These are phyloP conservation scores for Globisporangium carolinianum DNA, from an alignment of 352 stramenopile species.

Conservation along the genomic window DNA sequence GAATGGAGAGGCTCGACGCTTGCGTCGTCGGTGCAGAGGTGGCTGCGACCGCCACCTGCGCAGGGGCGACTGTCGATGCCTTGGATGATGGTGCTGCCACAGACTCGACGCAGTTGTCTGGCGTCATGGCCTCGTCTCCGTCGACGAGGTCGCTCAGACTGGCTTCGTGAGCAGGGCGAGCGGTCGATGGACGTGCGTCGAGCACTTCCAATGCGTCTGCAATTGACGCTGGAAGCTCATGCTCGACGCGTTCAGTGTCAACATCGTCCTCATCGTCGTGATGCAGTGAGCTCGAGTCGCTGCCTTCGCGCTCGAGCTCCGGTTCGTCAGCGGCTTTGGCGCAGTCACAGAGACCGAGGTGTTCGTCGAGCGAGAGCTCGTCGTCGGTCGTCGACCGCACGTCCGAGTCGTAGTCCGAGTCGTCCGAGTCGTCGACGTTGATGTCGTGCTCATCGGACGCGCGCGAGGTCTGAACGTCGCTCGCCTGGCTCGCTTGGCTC, in stretches of 20 bases:
- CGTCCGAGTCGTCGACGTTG: neutral
- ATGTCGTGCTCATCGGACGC: neutral
- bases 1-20: neutral
- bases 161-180: neutral
- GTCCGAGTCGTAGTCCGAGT: neutral
- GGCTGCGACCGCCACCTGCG: neutral
- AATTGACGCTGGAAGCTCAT: neutral
- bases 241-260: neutral
- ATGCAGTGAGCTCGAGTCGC: neutral
- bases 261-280: neutral
- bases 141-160: neutral
- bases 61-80: neutral
- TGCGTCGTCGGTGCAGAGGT: neutral
- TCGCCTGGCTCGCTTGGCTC: constrained; percentile 1
- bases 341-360: constrained; percentile 1
- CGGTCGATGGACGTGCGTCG: neutral
- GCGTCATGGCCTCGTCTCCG: neutral
- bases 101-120: neutral
- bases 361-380: constrained; percentile 1
- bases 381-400: neutral
- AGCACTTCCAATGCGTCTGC: neutral
- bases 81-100: neutral
- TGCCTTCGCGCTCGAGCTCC: no score
- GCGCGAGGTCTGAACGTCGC: neutral
- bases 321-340: neutral